Evolutionary conservation across 768 basidiomycete species (phyloP).

Genomic region (Lentinula aciculospora): DNA sequence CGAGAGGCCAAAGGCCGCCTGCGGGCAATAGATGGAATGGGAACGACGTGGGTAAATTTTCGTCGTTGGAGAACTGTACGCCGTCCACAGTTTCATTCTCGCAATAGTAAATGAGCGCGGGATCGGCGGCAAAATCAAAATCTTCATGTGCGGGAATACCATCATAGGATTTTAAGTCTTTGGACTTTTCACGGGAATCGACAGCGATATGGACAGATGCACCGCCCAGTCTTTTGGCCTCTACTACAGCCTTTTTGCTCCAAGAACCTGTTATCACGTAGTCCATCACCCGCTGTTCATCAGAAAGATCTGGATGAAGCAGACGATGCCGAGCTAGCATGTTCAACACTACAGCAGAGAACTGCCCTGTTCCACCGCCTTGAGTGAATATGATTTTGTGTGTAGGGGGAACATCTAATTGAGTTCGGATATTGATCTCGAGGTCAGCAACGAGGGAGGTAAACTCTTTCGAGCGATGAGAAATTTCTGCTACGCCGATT

Average conservation of each 20-base stretch:
- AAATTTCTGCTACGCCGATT: conserved; percentile 94
- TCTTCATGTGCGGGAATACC: conserved; percentile 69
- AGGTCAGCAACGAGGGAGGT: conserved; percentile 56
- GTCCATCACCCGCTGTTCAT: conserved; percentile 64
- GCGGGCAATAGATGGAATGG: conserved; percentile 70
- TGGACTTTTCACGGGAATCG: conserved; percentile 58
- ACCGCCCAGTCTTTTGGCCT: conserved; percentile 67
- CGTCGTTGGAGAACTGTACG: conserved; percentile 71
- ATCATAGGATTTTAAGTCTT: conserved; percentile 68
- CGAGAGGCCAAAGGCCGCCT: conserved; percentile 66
- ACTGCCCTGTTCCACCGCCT: conserved; percentile 90
- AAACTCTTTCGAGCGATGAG: conserved; percentile 92
- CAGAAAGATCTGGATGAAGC: conserved; percentile 52
- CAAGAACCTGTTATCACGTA: conserved; percentile 93
- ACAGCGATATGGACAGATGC: conserved; percentile 63
- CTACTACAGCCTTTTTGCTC: conserved; percentile 82
- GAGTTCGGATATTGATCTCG: conserved; percentile 62
- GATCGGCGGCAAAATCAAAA: conserved; percentile 73
- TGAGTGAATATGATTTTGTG: conserved; percentile 91
- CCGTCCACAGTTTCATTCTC: conserved; percentile 99
- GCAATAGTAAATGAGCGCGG: conserved; percentile 95
- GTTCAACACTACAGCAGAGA: conserved; percentile 89
- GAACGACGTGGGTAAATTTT: conserved; percentile 58
- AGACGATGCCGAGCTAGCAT: conserved; percentile 83
- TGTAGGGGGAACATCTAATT: conserved; percentile 76